Conservation (phyloP, 805 yeast species). For the Middelhovenomyces tepae region DNA sequence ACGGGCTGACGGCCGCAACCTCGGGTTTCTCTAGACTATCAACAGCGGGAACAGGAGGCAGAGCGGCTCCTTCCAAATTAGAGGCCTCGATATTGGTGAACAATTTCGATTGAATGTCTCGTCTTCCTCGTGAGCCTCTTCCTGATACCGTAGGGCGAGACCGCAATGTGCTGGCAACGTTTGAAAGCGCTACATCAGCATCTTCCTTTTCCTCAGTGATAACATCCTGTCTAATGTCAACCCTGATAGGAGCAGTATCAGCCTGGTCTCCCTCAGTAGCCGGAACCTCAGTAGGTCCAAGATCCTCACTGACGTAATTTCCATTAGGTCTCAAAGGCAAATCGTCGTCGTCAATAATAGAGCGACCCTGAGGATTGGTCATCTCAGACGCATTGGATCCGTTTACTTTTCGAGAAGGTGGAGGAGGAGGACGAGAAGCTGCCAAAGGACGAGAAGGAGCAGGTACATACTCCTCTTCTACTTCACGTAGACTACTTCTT, state of each 20-base stretch:
- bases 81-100: conserved; percentile 22
- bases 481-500: too few species aligned
- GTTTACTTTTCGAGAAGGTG: conserved; percentile 17
- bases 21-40: too few species aligned
- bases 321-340: conserved; percentile 5
- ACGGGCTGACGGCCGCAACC: not conserved
- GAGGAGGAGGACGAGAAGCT: conserved; percentile 15
- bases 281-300: not conserved
- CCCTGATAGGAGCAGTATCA: conserved; percentile 2
- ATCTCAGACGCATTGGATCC: conserved; percentile 9
- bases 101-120: conserved; percentile 25
- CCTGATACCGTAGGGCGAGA: conserved; percentile 22
- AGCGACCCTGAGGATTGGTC: conserved; percentile 1
- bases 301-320: too few species aligned
- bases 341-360: conserved; percentile 4
- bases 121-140: conserved; percentile 21
- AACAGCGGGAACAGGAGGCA: conserved; percentile 9
- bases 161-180: conserved; percentile 25
- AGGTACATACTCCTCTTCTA: too few species aligned
- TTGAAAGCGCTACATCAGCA: conserved; percentile 23
- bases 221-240: not conserved
- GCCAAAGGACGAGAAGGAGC: not conserved
- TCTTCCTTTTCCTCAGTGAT: conserved; percentile 11
- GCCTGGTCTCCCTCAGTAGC: conserved; percentile 4
- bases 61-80: conserved; percentile 11